These are phyloP conservation scores for Globomyces pollinis-pini DNA, from an alignment of 192 early-diverging fungal genomes.

Conservation along the genomic window DNA sequence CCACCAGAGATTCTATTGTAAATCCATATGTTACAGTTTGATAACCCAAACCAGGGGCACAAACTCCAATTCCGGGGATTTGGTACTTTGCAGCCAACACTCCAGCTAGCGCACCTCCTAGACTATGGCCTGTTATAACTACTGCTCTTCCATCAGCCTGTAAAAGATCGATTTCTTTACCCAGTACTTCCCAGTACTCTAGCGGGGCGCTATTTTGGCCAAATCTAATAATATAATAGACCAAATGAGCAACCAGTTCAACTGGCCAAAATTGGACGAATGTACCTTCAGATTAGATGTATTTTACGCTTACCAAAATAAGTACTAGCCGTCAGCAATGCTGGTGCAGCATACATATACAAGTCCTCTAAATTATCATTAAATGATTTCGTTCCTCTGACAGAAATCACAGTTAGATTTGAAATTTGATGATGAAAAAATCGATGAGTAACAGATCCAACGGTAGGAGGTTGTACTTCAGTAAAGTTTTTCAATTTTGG, in stretches of 20 bases:
- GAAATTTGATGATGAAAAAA: background rate
- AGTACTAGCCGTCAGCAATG: slow-evolving; percentile 1
- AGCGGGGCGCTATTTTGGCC: slow-evolving; percentile 6
- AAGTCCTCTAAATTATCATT: slow-evolving; percentile 14
- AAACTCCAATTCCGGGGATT: slow-evolving; percentile 5
- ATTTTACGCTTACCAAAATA: slow-evolving; percentile 11
- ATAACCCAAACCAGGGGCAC: slow-evolving; percentile 15
- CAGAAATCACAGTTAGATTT: slow-evolving; percentile 9
- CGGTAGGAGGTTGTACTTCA: too few relatives aligned
- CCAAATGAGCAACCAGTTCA: slow-evolving; percentile 1
- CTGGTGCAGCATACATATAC: slow-evolving; percentile 9
- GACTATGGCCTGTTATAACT: slow-evolving; percentile 7
- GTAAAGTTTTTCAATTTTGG: background rate
- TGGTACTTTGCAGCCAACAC: slow-evolving; percentile 1
- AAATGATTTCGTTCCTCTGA: slow-evolving; percentile 5
- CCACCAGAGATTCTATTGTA: background rate
- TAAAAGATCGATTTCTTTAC: background rate
- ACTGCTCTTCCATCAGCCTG: background rate
- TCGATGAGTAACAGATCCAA: background rate
- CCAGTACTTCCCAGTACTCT: slow-evolving; percentile 10
- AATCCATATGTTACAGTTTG: background rate
- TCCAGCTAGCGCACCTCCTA: slow-evolving; percentile 12
- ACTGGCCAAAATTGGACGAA: slow-evolving; percentile 10
- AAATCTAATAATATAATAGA: slow-evolving; percentile 2
- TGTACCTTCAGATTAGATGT: background rate